Conservation (phyloP, 768 basidiomycete genomes). For the Harrya chromipes region DNA sequence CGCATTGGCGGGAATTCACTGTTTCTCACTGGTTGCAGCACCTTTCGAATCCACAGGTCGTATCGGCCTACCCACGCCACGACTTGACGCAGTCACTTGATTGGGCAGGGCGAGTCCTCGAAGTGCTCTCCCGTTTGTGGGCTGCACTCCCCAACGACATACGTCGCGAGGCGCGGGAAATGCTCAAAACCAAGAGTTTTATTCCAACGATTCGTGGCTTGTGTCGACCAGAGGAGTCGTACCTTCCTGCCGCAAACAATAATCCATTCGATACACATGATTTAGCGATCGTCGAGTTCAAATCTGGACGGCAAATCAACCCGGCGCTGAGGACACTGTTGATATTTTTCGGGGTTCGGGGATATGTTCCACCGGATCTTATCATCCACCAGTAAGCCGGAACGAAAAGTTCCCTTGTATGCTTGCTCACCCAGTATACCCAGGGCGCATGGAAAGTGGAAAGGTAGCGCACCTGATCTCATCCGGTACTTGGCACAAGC, state of each 20-base stretch:
- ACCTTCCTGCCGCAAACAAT: constrained; percentile 79
- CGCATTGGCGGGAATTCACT: constrained; percentile 67
- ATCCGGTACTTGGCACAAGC: constrained; percentile 79
- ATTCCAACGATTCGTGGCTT: constrained; percentile 55
- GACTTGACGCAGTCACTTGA: constrained; percentile 59
- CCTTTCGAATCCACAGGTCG: constrained; percentile 47
- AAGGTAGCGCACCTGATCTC: constrained; percentile 74
- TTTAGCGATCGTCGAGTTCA: constrained; percentile 61
- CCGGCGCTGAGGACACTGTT: constrained; percentile 60
- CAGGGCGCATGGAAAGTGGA: constrained; percentile 74
- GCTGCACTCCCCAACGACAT: constrained; percentile 45
- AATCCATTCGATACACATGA: constrained; percentile 66
- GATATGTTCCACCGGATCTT: constrained; percentile 84
- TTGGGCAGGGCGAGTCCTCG: constrained; percentile 78
- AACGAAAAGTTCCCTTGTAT: neutral
- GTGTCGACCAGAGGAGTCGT: constrained; percentile 64
- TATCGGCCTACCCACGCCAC: constrained; percentile 40
- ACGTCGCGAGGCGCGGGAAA: constrained; percentile 36
- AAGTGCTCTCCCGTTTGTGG: constrained; percentile 65
- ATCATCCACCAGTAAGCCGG: constrained; percentile 69
- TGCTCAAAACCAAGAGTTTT: constrained; percentile 41
- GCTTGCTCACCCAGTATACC: neutral
- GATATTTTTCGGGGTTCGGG: constrained; percentile 73
- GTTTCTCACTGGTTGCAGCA: constrained; percentile 71
- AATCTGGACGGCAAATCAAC: constrained; percentile 58